A percentile compares a stretch with the other conserved stretches of the same genome.
These are phyloP conservation scores for Erodium chrysanthum DNA, from an alignment of 441 rosid species.

Conservation along the genomic window DNA sequence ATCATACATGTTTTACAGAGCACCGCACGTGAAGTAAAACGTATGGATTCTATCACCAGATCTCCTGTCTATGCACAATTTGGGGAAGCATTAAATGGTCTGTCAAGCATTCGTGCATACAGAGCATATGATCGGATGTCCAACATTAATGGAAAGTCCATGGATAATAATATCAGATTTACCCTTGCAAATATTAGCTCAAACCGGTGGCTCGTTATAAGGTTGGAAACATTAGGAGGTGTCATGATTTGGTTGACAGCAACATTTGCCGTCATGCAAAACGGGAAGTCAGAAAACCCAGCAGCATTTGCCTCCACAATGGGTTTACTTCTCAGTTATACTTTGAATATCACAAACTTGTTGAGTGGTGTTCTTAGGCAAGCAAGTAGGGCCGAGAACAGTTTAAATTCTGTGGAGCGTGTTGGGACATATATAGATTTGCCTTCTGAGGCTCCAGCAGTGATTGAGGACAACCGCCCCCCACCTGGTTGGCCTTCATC, in stretches of 20 bases:
- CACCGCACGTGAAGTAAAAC: constrained; percentile 88
- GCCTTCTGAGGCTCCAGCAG: constrained; percentile 75
- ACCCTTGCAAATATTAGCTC: constrained; percentile 63
- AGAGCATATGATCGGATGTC: constrained; percentile 89
- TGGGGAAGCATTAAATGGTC: constrained; percentile 84
- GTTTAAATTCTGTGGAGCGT: constrained; percentile 84
- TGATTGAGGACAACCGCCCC: constrained; percentile 65
- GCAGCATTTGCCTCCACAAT: constrained; percentile 75
- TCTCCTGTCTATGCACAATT: constrained; percentile 94
- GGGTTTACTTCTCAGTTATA: constrained; percentile 92
- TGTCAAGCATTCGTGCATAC: constrained; percentile 76
- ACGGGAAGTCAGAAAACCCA: constrained; percentile 60
- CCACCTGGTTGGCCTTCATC: constrained; percentile 94
- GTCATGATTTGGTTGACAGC: constrained; percentile 92
- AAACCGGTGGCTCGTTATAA: constrained; percentile 87
- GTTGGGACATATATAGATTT: constrained; percentile 66
- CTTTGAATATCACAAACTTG: constrained; percentile 65
- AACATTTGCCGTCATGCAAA: constrained; percentile 87
- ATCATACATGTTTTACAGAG: constrained; percentile 27
- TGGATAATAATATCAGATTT: constrained; percentile 81
- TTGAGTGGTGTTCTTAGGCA: constrained; percentile 74
- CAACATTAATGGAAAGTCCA: constrained; percentile 61
- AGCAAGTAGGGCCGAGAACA: constrained; percentile 85
- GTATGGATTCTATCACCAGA: constrained; percentile 72
- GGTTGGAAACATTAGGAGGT: constrained; percentile 82